Evolutionary conservation across 441 rosid species (phyloP).

Genomic region (Gossypium schwendimanii): DNA sequence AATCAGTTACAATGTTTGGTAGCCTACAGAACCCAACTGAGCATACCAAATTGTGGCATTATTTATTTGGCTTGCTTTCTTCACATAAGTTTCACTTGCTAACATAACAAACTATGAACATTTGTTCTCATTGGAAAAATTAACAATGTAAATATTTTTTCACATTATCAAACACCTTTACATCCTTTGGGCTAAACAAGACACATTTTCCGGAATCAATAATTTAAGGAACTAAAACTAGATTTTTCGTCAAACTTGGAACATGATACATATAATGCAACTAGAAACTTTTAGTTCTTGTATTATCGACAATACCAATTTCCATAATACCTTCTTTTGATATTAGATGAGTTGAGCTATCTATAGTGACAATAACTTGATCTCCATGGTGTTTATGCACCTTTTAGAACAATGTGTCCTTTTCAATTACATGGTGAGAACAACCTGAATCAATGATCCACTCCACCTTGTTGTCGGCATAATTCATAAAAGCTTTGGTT

Average conservation of each 20-base stretch:
- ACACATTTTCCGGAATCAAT: neutral
- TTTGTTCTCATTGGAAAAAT: no score
- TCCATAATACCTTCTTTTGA: neutral
- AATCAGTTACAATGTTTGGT: no score
- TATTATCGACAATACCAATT: neutral
- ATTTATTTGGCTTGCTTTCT: no score
- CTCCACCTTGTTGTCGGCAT: neutral
- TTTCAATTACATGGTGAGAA: neutral
- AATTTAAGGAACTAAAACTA: neutral
- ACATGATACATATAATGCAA: neutral
- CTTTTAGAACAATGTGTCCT: neutral
- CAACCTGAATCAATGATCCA: neutral
- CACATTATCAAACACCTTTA: no score
- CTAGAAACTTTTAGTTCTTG: neutral
- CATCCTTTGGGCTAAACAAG: neutral
- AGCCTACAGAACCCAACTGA: no score
- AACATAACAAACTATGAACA: no score
- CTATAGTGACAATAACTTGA: neutral
- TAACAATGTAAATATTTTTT: no score
- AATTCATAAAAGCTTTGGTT: neutral
- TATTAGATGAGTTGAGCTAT: neutral
- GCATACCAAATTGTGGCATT: no score
- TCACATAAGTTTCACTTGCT: no score
- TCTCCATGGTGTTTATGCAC: neutral
- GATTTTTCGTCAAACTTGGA: neutral